phyloP scores from a whole-genome alignment of 345 rosid species.

The Citrus hindsii region DNA sequence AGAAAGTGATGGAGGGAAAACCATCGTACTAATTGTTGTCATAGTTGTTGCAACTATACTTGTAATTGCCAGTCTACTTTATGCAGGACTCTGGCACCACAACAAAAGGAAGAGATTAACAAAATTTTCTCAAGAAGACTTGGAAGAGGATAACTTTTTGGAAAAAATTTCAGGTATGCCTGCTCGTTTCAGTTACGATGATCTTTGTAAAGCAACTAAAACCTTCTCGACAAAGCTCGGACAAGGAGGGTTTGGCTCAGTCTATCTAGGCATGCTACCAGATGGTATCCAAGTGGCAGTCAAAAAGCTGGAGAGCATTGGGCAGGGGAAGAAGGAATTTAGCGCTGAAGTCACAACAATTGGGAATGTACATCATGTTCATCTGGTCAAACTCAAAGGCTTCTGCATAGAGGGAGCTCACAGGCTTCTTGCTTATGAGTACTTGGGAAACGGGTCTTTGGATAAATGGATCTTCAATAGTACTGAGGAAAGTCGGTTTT shows the following conservation, averaged over 20 bases:
- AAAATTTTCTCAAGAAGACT: conserved; percentile 19
- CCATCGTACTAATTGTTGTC: conserved; percentile 8
- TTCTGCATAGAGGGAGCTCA: conserved; percentile 48
- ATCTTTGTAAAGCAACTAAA: conserved; percentile 39
- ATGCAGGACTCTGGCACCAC: conserved; percentile 32
- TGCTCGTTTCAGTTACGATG: conserved; percentile 35
- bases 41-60: conserved; percentile 24
- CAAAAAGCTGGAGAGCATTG: conserved; percentile 44
- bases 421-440: conserved; percentile 59
- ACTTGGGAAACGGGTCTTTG: conserved; percentile 46
- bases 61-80: conserved; percentile 33
- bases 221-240: conserved; percentile 42
- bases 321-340: conserved; percentile 53
- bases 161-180: conserved; percentile 33
- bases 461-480: conserved; percentile 51
- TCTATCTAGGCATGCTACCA: conserved; percentile 34
- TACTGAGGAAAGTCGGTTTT: conserved; percentile 9
- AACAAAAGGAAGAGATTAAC: conserved; percentile 13
- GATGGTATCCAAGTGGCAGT: conserved; percentile 43
- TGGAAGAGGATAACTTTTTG: conserved; percentile 36
- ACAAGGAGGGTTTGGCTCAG: conserved; percentile 57
- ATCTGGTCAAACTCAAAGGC: conserved; percentile 55
- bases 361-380: conserved; percentile 50
- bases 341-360: conserved; percentile 50
- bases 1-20: conserved; percentile 8